These are phyloP conservation scores for Asterella californica DNA, from an alignment of 225 moss, liverwort and hornwort genomes.

Conservation along the genomic window DNA sequence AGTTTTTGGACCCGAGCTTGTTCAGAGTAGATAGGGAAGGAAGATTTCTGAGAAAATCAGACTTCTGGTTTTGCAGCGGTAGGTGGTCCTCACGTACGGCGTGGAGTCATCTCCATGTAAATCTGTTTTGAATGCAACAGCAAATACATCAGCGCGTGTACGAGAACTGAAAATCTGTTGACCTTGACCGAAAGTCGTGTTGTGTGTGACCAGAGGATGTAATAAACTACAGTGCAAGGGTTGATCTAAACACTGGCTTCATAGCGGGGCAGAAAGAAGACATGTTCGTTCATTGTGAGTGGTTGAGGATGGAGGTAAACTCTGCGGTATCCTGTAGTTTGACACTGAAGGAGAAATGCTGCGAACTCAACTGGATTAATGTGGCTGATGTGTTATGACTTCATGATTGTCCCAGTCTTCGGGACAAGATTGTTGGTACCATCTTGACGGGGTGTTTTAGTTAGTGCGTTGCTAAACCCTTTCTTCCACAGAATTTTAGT, in stretches of 20 bases:
- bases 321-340: background rate
- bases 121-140: background rate
- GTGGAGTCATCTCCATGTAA: background rate
- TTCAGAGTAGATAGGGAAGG: conserved; percentile 7
- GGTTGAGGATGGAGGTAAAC: conserved; percentile 12
- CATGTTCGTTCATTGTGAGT: conserved; percentile 10
- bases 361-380: no score
- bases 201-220: background rate
- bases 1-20: conserved; percentile 1
- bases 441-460: background rate
- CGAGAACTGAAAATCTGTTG: background rate
- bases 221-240: conserved; percentile 2
- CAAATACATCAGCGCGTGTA: background rate
- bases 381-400: background rate
- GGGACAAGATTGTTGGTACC: background rate
- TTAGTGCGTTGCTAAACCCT: background rate
- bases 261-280: conserved; percentile 5
- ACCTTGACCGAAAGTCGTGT: background rate
- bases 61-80: conserved; percentile 12
- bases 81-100: background rate
- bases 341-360: background rate
- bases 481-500: background rate
- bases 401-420: no score
- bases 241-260: background rate
- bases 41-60: background rate